A percentile compares a stretch with the other conserved stretches of the same genome.
phyloP scores from a whole-genome alignment of 129 eudicot species.

The Flaveria trinervia region DNA sequence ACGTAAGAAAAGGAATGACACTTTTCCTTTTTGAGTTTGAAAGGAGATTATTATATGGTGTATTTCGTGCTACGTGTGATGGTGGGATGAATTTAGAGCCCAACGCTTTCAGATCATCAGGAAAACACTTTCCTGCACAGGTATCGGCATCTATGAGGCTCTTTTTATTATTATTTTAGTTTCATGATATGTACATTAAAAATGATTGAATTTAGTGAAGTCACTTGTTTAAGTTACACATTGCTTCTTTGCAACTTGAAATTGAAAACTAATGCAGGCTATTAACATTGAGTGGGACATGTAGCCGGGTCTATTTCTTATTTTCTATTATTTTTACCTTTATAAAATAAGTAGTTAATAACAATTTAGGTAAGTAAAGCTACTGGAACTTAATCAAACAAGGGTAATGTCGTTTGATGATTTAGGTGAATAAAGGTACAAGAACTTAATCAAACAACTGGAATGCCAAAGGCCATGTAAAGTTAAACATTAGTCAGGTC shows the following conservation, averaged over 20 bases:
- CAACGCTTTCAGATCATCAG: constrained; percentile 50
- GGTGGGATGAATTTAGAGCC: constrained; percentile 69
- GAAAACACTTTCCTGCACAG: constrained; percentile 76
- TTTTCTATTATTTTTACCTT: neutral
- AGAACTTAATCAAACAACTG: neutral
- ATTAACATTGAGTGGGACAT: neutral
- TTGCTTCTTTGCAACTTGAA: neutral
- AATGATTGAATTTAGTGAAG: neutral
- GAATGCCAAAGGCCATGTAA: constrained; percentile 16
- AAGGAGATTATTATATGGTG: constrained; percentile 64
- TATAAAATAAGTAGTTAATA: neutral
- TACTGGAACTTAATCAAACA: neutral
- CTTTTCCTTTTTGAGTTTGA: constrained; percentile 78
- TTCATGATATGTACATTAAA: neutral
- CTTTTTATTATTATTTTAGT: neutral
- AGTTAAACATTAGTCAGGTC: neutral
- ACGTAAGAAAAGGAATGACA: constrained; percentile 77
- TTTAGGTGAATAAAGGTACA: neutral
- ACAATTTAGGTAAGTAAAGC: neutral
- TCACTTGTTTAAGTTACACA: constrained; percentile 10
- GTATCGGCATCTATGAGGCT: constrained; percentile 37
- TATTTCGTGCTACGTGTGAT: constrained; percentile 71
- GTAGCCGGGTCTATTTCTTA: neutral
- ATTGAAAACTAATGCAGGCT: neutral
- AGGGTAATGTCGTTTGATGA: neutral